Conservation (phyloP, 2,329 filamentous ascomycete species). For the Pyrenochaeta sp. region DNA sequence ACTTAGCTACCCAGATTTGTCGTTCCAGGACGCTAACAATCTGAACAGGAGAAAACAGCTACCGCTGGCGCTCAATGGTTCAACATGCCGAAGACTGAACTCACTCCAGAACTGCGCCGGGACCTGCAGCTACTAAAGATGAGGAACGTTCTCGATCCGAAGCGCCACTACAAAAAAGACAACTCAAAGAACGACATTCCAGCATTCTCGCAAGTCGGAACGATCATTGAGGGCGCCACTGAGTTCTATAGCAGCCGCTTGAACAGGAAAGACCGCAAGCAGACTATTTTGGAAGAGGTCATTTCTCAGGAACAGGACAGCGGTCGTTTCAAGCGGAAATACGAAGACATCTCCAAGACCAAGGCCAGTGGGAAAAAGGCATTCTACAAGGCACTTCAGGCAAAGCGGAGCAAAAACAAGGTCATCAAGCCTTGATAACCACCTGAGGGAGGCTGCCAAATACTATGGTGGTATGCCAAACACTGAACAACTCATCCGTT, state of each 20-base stretch:
- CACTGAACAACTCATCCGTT: not conserved
- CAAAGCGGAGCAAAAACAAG: conserved; percentile 58
- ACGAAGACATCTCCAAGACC: conserved; percentile 79
- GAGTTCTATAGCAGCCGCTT: conserved; percentile 86
- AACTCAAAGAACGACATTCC: conserved; percentile 74
- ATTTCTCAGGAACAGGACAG: conserved; percentile 71
- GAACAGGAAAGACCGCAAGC: conserved; percentile 86
- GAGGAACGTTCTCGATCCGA: conserved; percentile 86
- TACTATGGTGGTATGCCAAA: not conserved
- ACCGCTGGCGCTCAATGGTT: conserved; percentile 87
- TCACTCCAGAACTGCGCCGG: conserved; percentile 85
- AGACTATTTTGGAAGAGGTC: conserved; percentile 85
- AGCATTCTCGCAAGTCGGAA: conserved; percentile 87
- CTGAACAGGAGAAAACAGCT: conserved; percentile 63
- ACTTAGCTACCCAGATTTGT: conserved; percentile 15
- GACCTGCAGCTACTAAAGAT: conserved; percentile 91
- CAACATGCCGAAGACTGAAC: conserved; percentile 81
- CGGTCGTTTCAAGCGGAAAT: conserved; percentile 85
- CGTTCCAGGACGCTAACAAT: conserved; percentile 28
- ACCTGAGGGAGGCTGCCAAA: not conserved
- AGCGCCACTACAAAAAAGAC: conserved; percentile 91
- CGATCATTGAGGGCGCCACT: conserved; percentile 85
- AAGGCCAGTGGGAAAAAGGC: conserved; percentile 91
- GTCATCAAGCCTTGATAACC: conserved; percentile 45
- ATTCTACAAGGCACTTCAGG: conserved; percentile 82